Percentiles rank a stretch among this genome's conserved stretches.
Conservation (phyloP, 1,284 basidiomycete genomes). For the Ustilago shanxiensis region DNA sequence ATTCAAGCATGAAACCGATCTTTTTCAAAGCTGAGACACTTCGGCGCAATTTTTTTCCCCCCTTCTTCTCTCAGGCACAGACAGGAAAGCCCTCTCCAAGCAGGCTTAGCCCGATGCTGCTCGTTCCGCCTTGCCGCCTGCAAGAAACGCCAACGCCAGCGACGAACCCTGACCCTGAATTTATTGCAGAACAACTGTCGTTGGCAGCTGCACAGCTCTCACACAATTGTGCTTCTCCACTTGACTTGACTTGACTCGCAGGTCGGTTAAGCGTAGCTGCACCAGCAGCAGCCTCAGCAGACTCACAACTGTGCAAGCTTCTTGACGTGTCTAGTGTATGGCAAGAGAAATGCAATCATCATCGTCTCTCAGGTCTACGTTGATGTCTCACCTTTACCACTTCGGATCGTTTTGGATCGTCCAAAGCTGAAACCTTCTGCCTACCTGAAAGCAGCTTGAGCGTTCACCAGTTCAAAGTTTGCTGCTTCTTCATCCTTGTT, state of each 20-base stretch:
- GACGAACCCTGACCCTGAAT: not conserved
- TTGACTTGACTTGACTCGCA: not conserved
- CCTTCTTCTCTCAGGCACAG: not conserved
- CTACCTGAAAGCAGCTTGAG: too few species aligned
- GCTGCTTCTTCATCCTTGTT: not conserved
- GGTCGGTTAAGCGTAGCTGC: not conserved
- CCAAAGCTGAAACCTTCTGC: slow-evolving; percentile 2
- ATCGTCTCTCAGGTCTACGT: not conserved
- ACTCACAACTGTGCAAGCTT: not conserved
- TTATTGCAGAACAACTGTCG: too few species aligned
- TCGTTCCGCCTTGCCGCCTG: slow-evolving; percentile 1
- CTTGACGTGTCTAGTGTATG: not conserved
- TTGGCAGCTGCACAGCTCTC: not conserved
- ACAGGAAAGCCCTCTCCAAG: not conserved
- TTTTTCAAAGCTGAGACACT: not conserved
- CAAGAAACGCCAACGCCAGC: slow-evolving; percentile 1
- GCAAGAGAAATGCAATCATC: not conserved
- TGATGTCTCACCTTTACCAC: slow-evolving; percentile 4
- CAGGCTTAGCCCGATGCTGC: not conserved
- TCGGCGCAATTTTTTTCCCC: not conserved
- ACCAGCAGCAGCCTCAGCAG: too few species aligned
- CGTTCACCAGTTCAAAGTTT: not conserved
- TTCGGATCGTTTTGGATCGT: slow-evolving; percentile 9
- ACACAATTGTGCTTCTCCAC: not conserved
- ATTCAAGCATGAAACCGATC: not conserved